These are phyloP conservation scores for Coniochaeta hoffmannii DNA, from an alignment of 2,329 filamentous ascomycete species.

Conservation along the genomic window DNA sequence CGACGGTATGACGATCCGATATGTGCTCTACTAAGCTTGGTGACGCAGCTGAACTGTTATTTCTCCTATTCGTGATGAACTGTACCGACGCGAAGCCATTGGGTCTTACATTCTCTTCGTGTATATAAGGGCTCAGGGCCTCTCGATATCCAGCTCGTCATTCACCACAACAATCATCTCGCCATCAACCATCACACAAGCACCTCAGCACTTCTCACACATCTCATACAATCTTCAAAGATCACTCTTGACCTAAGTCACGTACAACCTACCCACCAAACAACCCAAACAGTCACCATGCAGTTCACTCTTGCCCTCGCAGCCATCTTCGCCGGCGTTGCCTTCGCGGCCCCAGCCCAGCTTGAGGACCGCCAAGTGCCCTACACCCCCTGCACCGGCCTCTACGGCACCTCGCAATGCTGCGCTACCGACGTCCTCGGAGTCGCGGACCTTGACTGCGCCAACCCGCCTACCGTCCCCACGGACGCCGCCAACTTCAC, in stretches of 20 bases:
- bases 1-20: background rate
- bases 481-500: slow-evolving; percentile 15
- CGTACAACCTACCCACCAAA: background rate
- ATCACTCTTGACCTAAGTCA: background rate
- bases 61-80: background rate
- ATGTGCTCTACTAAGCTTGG: background rate
- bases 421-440: slow-evolving; percentile 56
- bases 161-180: slow-evolving; percentile 2
- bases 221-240: too few relatives aligned
- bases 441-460: slow-evolving; percentile 50
- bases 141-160: slow-evolving; percentile 1
- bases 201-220: background rate
- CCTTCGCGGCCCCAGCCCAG: slow-evolving; percentile 20
- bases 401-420: slow-evolving; percentile 42
- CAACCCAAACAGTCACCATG: slow-evolving; percentile 16
- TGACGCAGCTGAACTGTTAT: background rate
- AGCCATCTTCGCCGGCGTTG: slow-evolving; percentile 15
- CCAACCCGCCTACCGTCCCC: slow-evolving; percentile 21
- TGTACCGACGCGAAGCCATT: background rate
- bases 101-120: background rate
- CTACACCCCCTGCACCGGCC: slow-evolving; percentile 33
- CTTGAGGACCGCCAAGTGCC: slow-evolving; percentile 26
- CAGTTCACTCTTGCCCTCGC: slow-evolving; percentile 22
- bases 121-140: background rate
- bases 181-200: background rate